Conservation (phyloP, 371 early-diverging fungal genomes). For the Saksenaea oblongispora region DNA sequence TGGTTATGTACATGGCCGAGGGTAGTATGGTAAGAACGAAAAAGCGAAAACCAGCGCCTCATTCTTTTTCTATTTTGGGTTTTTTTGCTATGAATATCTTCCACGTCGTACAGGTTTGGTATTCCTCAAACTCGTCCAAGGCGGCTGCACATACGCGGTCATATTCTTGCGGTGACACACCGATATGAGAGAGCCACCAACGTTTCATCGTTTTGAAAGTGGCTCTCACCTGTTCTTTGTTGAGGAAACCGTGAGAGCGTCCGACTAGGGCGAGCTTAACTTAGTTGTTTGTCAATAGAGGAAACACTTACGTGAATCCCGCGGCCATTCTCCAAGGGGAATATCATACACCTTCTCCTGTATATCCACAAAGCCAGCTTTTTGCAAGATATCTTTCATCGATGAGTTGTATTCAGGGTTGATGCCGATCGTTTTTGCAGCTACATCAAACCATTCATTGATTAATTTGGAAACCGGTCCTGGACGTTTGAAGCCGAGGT, state of each 20-base stretch:
- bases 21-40: not conserved
- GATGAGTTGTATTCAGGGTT: conserved; percentile 23
- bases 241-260: conserved; percentile 42
- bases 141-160: conserved; percentile 26
- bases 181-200: conserved; percentile 44
- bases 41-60: not conserved
- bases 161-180: conserved; percentile 22
- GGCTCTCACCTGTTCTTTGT: conserved; percentile 45
- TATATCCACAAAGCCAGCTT: conserved; percentile 36
- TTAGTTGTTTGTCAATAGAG: not conserved
- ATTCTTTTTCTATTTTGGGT: not conserved
- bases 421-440: conserved; percentile 28
- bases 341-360: conserved; percentile 26
- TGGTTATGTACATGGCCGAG: too few species aligned
- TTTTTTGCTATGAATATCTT: conserved; percentile 7
- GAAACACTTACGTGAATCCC: conserved; percentile 30
- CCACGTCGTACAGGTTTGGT: conserved; percentile 24
- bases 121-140: conserved; percentile 35
- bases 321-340: conserved; percentile 55
- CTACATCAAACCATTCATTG: conserved; percentile 44
- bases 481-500: conserved; percentile 28
- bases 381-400: conserved; percentile 16
- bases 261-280: conserved; percentile 19
- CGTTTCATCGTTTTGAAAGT: conserved; percentile 44
- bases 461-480: conserved; percentile 42